phyloP scores from a whole-genome alignment of 1,284 basidiomycete species.

The Heterobasidion occidentale region DNA sequence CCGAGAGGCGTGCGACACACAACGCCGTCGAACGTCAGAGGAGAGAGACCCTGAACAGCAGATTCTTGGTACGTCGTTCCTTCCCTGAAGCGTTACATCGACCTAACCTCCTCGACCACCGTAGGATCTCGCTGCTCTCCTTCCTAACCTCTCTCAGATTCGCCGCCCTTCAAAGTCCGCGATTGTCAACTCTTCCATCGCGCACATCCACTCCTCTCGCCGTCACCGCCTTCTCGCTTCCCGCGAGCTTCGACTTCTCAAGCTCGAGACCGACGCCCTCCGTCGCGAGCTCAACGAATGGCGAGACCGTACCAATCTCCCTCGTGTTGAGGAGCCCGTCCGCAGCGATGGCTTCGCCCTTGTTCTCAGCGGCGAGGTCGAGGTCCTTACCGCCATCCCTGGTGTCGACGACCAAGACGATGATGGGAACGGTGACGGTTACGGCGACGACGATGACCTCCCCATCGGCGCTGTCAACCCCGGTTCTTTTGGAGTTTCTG shows the following conservation, averaged over 20 bases:
- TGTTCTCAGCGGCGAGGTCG: constrained; percentile 61
- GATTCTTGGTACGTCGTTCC: constrained; percentile 59
- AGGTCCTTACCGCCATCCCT: constrained; percentile 43
- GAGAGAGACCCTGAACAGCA: constrained; percentile 83
- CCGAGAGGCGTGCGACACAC: constrained; percentile 88
- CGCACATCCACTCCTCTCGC: constrained; percentile 76
- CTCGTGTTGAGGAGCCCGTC: constrained; percentile 60
- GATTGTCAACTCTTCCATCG: constrained; percentile 89
- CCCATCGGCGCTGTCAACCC: background rate
- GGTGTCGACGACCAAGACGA: constrained; percentile 48
- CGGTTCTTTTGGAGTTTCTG: constrained; percentile 9
- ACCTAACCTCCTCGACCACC: constrained; percentile 1
- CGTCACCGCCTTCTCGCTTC: constrained; percentile 73
- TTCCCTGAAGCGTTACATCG: constrained; percentile 3
- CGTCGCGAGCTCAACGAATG: constrained; percentile 83
- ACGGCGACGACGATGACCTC: constrained; percentile 10
- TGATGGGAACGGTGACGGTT: constrained; percentile 20
- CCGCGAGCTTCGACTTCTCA: constrained; percentile 68
- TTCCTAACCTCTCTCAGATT: constrained; percentile 84
- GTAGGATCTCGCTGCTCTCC: constrained; percentile 80
- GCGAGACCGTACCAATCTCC: constrained; percentile 67
- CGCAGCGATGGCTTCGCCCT: constrained; percentile 63
- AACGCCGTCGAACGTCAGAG: constrained; percentile 92
- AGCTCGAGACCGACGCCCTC: constrained; percentile 73
- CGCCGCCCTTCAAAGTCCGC: constrained; percentile 90